Evolutionary conservation across 2,329 filamentous ascomycete genomes (phyloP).

Genomic region (Exophiala oligosperma): DNA sequence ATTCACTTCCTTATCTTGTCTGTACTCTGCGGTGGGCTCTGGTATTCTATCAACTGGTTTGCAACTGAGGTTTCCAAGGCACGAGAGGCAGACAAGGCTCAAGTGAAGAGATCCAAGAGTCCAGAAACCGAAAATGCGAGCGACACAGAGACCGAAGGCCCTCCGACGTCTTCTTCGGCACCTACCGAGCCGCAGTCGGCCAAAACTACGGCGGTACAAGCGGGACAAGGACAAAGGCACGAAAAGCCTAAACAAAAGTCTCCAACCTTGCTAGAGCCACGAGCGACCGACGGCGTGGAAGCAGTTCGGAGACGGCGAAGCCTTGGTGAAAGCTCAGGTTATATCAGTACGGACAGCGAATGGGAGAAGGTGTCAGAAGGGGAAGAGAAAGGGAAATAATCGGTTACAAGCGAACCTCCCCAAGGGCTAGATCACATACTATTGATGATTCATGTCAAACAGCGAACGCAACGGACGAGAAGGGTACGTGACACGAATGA

Average conservation of each 20-base stretch:
- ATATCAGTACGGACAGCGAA: conserved; percentile 84
- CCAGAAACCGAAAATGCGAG: conserved; percentile 30
- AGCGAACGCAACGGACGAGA: no score
- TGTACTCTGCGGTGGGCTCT: conserved; percentile 74
- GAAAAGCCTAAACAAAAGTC: conserved; percentile 18
- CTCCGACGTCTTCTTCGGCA: background rate
- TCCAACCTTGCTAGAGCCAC: conserved; percentile 41
- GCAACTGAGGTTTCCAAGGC: conserved; percentile 62
- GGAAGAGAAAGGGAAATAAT: conserved; percentile 56
- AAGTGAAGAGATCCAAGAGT: conserved; percentile 47
- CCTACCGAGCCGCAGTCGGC: background rate
- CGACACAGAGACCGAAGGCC: conserved; percentile 42
- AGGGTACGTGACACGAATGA: no score
- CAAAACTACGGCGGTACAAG: conserved; percentile 15
- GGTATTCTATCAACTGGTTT: conserved; percentile 98
- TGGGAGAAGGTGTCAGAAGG: conserved; percentile 78
- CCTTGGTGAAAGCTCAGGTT: conserved; percentile 53
- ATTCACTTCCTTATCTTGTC: conserved; percentile 87
- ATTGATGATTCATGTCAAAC: no score
- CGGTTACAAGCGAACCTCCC: background rate
- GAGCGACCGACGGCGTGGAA: conserved; percentile 43
- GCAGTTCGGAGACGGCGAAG: conserved; percentile 48
- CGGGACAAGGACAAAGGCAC: conserved; percentile 14
- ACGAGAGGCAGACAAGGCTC: conserved; percentile 48
- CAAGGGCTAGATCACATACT: background rate